A percentile compares a stretch with the other conserved stretches of the same genome.
phyloP scores from a whole-genome alignment of 257 asterid species.

The Nicotiana knightiana region DNA sequence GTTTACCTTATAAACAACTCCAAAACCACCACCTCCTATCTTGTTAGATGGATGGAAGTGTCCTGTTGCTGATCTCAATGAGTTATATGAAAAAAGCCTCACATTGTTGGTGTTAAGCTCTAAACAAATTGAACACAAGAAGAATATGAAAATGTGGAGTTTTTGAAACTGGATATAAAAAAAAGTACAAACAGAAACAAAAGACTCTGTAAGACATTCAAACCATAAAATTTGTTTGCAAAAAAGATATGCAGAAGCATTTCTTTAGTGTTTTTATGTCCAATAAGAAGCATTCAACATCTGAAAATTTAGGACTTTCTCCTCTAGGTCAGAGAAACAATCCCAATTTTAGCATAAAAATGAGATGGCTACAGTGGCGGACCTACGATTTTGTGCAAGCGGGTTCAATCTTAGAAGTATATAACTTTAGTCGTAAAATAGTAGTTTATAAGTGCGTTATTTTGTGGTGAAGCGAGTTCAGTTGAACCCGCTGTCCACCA shows the following conservation, averaged over 20 bases:
- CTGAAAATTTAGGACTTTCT: too few species aligned
- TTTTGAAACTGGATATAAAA: not conserved
- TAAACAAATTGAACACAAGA: conserved; percentile 17
- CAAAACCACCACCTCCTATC: conserved; percentile 82
- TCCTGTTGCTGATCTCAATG: conserved; percentile 66
- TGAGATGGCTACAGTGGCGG: too few species aligned
- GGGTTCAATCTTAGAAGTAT: too few species aligned
- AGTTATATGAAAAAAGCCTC: conserved; percentile 45
- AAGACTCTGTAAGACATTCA: not conserved
- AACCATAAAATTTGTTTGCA: not conserved
- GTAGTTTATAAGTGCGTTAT: too few species aligned
- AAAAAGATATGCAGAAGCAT: not conserved
- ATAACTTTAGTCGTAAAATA: too few species aligned
- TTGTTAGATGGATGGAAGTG: conserved; percentile 59
- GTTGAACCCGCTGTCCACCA: too few species aligned
- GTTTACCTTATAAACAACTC: conserved; percentile 63
- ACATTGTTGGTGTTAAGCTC: conserved; percentile 50
- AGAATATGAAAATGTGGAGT: not conserved
- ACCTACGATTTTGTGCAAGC: too few species aligned
- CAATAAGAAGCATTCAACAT: not conserved
- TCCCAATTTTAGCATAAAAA: too few species aligned
- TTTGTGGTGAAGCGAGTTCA: too few species aligned
- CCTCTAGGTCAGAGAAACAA: too few species aligned
- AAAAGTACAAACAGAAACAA: not conserved
- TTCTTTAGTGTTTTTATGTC: not conserved